Base-by-base conservation (phyloP, 1,284 basidiomycete genomes). In the Crucibulum cyathiforme region DNA sequence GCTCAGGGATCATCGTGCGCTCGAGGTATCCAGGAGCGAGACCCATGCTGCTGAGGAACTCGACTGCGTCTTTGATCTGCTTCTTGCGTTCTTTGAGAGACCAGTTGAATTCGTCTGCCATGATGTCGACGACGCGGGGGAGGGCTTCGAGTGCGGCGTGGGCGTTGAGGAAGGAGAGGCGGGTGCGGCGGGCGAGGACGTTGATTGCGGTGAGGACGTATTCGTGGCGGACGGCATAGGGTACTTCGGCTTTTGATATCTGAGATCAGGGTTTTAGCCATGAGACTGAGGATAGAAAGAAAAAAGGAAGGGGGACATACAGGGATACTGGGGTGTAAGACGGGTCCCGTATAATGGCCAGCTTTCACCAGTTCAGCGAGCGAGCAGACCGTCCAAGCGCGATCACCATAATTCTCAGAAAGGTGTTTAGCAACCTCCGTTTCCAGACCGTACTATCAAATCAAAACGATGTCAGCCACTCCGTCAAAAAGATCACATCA, bases 361-460 rank as follows among this genome's bases (percentile, higher is more conserved):
- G 36, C 83, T 81, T 60, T 85, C 80, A 34, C 92, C 92, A 0
- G 94, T 96, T 90, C 82, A 7, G 93, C 90, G 63, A 96, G 86
- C 2, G 89, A 86, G 68, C 92, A 94, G 0, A 98, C 95, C 5
- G 92, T 92, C 96, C 96, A 98, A 0, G 97, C 96, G 56, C 96
- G 90, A 77, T 98, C 96, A 53, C 97, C 97, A 73, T 98, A 98
- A 67, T 90, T 94, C 59, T 93, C 89, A n/a, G 95, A 89, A 4
- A 99, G 84, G 72, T 98, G 95, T 72, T 92, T 91, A 9, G 97
- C 97, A 13, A 98, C 94, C 36, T 97, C 95, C 3, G 93, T 93
- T 67, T 96, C 93, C 36, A 98, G 78, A 58, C 95, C 95, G 75
- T 92, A 95, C 89, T 92, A 59, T n/a, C 54, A 19, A 34, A 54